phyloP scores from a whole-genome alignment of 306 rosid species.

The Dryas drummondii region DNA sequence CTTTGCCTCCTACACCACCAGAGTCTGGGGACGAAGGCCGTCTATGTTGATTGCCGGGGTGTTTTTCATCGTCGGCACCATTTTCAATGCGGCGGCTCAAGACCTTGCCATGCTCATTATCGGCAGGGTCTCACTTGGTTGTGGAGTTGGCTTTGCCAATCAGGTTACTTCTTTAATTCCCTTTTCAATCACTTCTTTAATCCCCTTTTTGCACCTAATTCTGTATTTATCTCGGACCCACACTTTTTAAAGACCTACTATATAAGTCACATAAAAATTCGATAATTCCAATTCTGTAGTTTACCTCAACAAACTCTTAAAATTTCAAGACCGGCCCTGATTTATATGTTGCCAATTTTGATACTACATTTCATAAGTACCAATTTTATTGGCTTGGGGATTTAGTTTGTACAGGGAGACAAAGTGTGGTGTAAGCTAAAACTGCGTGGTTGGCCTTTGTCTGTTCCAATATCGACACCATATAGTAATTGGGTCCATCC shows the following conservation, averaged over 20 bases:
- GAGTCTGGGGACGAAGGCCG: conserved; percentile 49
- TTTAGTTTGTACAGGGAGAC: not conserved
- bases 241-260: too few species aligned
- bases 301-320: too few species aligned
- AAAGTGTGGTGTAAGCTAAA: not conserved
- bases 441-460: not conserved
- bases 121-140: conserved; percentile 66
- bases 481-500: not conserved
- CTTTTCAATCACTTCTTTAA: not conserved
- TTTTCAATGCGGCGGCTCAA: conserved; percentile 44
- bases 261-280: too few species aligned
- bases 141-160: conserved; percentile 87
- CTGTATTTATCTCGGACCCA: not conserved
- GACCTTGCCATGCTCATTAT: conserved; percentile 48
- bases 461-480: not conserved
- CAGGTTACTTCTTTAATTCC: conserved; percentile 44
- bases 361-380: too few species aligned
- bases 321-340: too few species aligned
- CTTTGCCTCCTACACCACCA: conserved; percentile 53
- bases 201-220: not conserved
- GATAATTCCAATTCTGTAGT: too few species aligned
- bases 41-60: conserved; percentile 72
- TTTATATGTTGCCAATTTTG: too few species aligned
- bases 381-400: not conserved
- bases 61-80: conserved; percentile 57